phyloP scores from a whole-genome alignment of 202 grass and related monocot genomes.

The Eragrostis tef region DNA sequence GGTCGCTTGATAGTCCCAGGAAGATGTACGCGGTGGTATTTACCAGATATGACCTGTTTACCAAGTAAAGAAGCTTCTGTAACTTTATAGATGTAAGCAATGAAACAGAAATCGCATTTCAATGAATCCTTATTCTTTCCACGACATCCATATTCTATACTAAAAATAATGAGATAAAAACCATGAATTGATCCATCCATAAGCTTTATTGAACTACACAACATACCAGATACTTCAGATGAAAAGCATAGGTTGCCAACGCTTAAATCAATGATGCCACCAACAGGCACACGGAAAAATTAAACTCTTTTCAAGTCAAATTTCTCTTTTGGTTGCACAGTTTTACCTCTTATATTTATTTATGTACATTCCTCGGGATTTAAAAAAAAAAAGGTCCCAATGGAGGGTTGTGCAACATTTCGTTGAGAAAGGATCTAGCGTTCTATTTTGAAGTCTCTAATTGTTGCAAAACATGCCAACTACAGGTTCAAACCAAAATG shows the following conservation, averaged over 20 bases:
- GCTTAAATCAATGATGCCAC: constrained; percentile 11
- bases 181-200: not conserved
- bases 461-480: not conserved
- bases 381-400: too few species aligned
- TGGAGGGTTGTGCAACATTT: not conserved
- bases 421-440: too few species aligned
- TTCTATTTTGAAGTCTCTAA: not conserved
- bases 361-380: too few species aligned
- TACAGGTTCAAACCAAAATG: constrained; percentile 15
- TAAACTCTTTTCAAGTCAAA: not conserved
- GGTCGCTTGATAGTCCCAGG: constrained; percentile 74
- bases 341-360: too few species aligned
- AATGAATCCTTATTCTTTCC: constrained; percentile 29
- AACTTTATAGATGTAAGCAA: constrained; percentile 10
- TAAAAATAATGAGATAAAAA: constrained; percentile 11
- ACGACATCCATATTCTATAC: not conserved
- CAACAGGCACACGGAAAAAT: constrained; percentile 13
- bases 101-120: constrained; percentile 23
- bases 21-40: constrained; percentile 59
- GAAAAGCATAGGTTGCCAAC: not conserved
- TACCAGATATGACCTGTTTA: constrained; percentile 59
- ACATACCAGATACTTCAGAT: constrained; percentile 20
- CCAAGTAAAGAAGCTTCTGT: constrained; percentile 37
- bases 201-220: constrained; percentile 2
- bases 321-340: not conserved